Conservation (phyloP, 2,329 filamentous ascomycete genomes). For the Fusarium paranaense region DNA sequence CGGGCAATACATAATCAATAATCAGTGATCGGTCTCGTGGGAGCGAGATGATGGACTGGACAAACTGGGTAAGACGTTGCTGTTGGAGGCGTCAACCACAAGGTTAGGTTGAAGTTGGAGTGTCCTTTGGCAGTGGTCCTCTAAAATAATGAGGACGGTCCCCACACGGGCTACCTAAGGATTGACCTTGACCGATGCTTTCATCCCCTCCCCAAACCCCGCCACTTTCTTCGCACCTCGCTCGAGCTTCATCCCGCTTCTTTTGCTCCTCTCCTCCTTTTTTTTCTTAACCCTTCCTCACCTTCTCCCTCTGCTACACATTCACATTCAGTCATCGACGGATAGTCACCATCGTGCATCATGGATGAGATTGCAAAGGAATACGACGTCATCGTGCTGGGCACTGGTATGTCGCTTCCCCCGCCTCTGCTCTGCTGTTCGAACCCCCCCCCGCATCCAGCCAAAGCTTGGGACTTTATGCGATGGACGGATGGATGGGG, state of each 20-base stretch:
- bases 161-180: constrained; percentile 33
- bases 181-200: constrained; percentile 38
- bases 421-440: constrained; percentile 24
- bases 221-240: constrained; percentile 44
- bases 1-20: background rate
- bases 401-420: constrained; percentile 78
- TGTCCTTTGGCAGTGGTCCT: background rate
- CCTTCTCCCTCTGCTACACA: background rate
- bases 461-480: constrained; percentile 25
- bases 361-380: constrained; percentile 99
- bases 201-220: constrained; percentile 41
- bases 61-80: constrained; percentile 31
- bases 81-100: constrained; percentile 12
- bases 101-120: background rate
- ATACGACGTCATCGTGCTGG: constrained; percentile 98
- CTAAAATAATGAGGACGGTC: constrained; percentile 14
- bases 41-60: constrained; percentile 31
- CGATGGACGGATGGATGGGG: constrained; percentile 2
- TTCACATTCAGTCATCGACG: constrained; percentile 15
- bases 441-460: constrained; percentile 35
- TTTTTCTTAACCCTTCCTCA: constrained; percentile 1
- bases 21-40: background rate
- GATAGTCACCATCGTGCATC: constrained; percentile 47
- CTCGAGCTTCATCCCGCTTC: constrained; percentile 41
- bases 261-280: constrained; percentile 19